Percentiles rank a stretch among this genome's conserved stretches.
Evolutionary conservation across 371 early-diverging fungal genomes (phyloP).

Genomic region (Funneliformis caledonium): DNA sequence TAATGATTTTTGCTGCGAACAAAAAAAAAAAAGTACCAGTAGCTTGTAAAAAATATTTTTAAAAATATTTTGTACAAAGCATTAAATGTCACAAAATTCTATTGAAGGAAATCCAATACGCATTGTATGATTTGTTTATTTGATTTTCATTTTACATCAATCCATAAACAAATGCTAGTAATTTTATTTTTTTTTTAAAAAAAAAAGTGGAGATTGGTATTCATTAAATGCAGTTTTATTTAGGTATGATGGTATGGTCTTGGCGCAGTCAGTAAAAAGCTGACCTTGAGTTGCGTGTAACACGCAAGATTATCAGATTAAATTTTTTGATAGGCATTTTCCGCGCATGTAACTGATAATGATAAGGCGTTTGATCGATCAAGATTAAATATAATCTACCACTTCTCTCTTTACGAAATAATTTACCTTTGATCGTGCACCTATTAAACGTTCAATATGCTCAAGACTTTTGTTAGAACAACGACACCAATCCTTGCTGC

Average conservation of each 20-base stretch:
- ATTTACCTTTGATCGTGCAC: not conserved
- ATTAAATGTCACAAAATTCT: no score
- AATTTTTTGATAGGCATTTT: not conserved
- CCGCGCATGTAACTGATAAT: not conserved
- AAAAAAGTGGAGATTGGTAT: not conserved
- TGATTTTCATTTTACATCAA: no score
- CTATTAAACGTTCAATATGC: not conserved
- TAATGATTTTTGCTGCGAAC: no score
- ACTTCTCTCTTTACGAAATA: no score
- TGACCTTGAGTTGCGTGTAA: not conserved
- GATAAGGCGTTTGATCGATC: no score
- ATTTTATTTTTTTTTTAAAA: no score
- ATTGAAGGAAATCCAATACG: no score
- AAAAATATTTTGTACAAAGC: no score
- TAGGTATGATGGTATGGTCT: not conserved
- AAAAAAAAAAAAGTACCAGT: no score
- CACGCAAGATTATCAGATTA: not conserved
- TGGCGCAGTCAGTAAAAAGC: not conserved
- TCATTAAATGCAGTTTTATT: not conserved
- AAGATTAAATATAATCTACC: not conserved
- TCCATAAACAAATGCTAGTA: no score
- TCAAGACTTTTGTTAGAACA: not conserved
- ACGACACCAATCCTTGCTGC: not conserved
- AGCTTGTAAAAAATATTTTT: no score
- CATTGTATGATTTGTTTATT: no score